Evolutionary conservation across 148 eudicot genomes (phyloP).

Genomic region (Dysphania ambrosioides): DNA sequence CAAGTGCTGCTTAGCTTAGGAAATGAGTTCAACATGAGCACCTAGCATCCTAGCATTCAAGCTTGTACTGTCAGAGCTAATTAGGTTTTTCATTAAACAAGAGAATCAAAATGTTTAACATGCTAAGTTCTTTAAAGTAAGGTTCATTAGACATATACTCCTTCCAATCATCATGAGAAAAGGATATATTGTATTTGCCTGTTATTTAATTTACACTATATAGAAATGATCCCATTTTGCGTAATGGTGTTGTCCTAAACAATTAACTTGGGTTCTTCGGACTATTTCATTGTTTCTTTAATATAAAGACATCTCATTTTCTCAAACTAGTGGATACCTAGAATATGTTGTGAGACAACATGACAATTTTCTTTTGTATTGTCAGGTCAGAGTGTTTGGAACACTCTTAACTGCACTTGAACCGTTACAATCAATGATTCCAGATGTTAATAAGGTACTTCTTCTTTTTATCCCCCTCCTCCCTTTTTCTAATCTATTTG

Average conservation of each 20-base stretch:
- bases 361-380: not conserved
- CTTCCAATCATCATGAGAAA: not conserved
- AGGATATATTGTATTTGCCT: too few species aligned
- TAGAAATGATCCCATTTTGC: not conserved
- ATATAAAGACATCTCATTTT: not conserved
- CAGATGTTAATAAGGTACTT: not conserved
- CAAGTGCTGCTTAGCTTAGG: not conserved
- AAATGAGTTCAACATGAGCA: not conserved
- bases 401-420: not conserved
- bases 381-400: not conserved
- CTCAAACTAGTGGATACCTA: not conserved
- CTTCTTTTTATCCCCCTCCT: not conserved
- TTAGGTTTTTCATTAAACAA: not conserved
- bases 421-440: not conserved
- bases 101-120: not conserved
- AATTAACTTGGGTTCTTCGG: not conserved
- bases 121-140: not conserved
- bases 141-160: not conserved
- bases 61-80: not conserved
- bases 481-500: not conserved
- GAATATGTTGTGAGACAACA: not conserved
- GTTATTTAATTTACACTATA: too few species aligned
- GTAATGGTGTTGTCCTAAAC: not conserved
- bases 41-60: not conserved
- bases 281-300: not conserved